These are phyloP conservation scores for Boletus rufocinnamomeus DNA, from an alignment of 768 basidiomycete genomes.

Conservation along the genomic window DNA sequence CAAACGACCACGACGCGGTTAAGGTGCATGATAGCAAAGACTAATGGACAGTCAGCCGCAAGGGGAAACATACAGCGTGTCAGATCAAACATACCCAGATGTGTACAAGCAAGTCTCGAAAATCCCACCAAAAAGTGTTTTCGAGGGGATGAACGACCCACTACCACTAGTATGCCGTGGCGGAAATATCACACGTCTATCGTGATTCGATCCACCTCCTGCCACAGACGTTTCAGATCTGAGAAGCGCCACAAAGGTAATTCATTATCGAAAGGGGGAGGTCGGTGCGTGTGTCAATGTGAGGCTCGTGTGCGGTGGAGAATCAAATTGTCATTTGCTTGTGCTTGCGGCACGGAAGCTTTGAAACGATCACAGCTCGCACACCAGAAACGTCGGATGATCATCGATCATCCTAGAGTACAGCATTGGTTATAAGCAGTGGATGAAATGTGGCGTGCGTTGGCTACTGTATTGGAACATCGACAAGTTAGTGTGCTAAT, in stretches of 20 bases:
- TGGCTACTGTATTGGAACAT: slow-evolving; percentile 10
- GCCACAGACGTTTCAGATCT: slow-evolving; percentile 10
- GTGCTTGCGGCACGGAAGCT: neutral
- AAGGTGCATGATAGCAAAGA: neutral
- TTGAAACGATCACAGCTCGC: slow-evolving; percentile 1
- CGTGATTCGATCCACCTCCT: neutral
- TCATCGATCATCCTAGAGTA: slow-evolving; percentile 8
- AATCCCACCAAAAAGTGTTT: neutral
- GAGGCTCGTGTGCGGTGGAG: neutral
- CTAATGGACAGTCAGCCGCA: neutral
- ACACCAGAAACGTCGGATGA: slow-evolving; percentile 6
- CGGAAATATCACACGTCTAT: slow-evolving; percentile 1
- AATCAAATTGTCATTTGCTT: neutral
- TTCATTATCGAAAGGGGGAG: neutral
- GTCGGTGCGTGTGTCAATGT: too few relatives aligned
- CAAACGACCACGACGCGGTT: neutral
- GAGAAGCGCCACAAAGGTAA: slow-evolving; percentile 6
- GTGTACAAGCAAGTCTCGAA: neutral
- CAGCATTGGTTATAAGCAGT: slow-evolving; percentile 9
- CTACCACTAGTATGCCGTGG: neutral
- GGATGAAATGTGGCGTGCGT: slow-evolving; percentile 10
- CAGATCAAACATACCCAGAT: neutral
- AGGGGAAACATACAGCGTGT: neutral
- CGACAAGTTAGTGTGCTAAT: slow-evolving; percentile 13
- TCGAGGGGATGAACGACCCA: neutral